Evolutionary conservation across 1,284 basidiomycete genomes (phyloP), one percentile per base, ranked within the genome.

Genomic region (Apiotrichum gamsii): DNA sequence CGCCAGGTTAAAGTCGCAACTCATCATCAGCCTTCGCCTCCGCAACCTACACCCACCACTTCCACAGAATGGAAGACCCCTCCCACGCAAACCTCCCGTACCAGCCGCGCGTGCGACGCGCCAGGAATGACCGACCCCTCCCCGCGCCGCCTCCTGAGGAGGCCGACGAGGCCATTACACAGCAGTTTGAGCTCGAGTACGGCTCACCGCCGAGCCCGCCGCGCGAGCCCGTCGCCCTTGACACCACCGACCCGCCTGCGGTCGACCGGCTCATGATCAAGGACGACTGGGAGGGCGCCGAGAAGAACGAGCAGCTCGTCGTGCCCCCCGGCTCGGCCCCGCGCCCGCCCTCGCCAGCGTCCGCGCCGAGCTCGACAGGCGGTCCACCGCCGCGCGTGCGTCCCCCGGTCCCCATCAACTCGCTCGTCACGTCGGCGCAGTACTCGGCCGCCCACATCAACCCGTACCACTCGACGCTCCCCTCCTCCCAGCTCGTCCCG

Each of bases 141-240:
- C 63, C 66, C 1, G 44, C 55, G 3, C 50, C 45, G 3, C 63
- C 64, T 0, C 51, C 57, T 9, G 54, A 59, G 5, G 62, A 67
- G 32, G 62, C 66, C 19, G 45, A 40, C n/a, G 47, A 58, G 10
- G 50, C 42, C 14, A 51, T 57, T 5, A 45, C 52, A 36, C 55
- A 58, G 32, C 58, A 57, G 16, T 54, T 64, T 34, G 63, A 65
- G 11, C 23, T 48, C 5, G 54, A 56, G 11, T 65, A 58, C 51
- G 52, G 57, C 15, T 64, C 66, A 9, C 64, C 64, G 8, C 64
- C 67, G 28, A 63, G 65, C 6, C 62, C 64, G 13, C 63, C 64
- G 13, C 48, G 39, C 4, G 21, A 43, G 53, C 20, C 57, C 51
- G 9, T 43, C 43, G 29, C 40, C 40, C 19, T 49, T 51, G 19